These are phyloP conservation scores for Dactylellina cionopaga DNA, from an alignment of 2,329 filamentous ascomycete genomes.

Conservation along the genomic window DNA sequence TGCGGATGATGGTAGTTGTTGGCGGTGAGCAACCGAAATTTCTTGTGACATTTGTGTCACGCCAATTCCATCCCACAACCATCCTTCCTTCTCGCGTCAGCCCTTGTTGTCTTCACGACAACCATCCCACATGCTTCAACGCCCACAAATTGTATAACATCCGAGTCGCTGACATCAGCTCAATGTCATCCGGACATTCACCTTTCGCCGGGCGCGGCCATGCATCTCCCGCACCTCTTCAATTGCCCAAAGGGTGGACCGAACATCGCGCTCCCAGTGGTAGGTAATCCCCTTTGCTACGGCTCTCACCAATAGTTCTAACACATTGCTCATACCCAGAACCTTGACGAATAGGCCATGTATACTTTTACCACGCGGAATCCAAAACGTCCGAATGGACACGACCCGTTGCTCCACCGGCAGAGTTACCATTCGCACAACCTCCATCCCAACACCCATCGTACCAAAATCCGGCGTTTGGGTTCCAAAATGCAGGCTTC, in stretches of 20 bases:
- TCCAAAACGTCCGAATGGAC: constrained; percentile 90
- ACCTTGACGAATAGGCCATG: constrained; percentile 69
- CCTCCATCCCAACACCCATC: neutral
- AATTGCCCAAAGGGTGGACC: constrained; percentile 85
- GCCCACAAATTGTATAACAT: neutral
- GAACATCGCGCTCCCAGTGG: constrained; percentile 87
- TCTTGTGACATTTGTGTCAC: constrained; percentile 39
- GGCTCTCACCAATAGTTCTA: constrained; percentile 24
- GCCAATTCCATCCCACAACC: constrained; percentile 44
- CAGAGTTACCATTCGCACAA: constrained; percentile 53
- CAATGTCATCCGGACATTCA: constrained; percentile 29
- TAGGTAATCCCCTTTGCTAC: constrained; percentile 58
- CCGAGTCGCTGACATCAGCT: neutral
- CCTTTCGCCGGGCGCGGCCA: constrained; percentile 57
- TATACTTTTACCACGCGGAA: constrained; percentile 84
- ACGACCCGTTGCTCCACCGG: constrained; percentile 68
- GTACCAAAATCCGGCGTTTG: constrained; percentile 59
- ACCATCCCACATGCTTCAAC: constrained; percentile 9
- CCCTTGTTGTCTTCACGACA: constrained; percentile 3
- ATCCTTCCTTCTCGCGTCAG: constrained; percentile 20
- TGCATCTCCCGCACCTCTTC: constrained; percentile 61
- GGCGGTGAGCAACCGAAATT: constrained; percentile 32
- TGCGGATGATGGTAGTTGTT: constrained; percentile 16
- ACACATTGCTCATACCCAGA: constrained; percentile 33
- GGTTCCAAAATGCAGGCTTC: constrained; percentile 69